Evolutionary conservation across 495 filamentous ascomycete species (phyloP).

Genomic region (Physcia stellaris): DNA sequence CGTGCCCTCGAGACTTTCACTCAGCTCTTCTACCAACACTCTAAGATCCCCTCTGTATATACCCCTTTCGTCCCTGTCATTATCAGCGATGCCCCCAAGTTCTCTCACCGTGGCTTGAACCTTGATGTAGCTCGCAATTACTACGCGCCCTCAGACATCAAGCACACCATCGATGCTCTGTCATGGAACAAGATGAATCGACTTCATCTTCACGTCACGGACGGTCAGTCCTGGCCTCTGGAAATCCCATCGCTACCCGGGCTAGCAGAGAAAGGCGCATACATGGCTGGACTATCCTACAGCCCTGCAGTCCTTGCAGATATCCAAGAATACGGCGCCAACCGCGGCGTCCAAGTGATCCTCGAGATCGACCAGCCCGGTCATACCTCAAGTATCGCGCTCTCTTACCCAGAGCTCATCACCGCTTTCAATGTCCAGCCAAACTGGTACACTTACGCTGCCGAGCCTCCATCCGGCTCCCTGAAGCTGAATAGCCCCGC

Average conservation of each 20-base stretch:
- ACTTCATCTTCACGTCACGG: constrained; percentile 64
- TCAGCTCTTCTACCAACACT: constrained; percentile 63
- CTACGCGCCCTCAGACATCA: constrained; percentile 45
- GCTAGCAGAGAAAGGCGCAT: constrained; percentile 54
- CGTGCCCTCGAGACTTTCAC: constrained; percentile 55
- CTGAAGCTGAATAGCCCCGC: constrained; percentile 56
- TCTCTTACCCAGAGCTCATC: constrained; percentile 58
- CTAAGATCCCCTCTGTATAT: constrained; percentile 13
- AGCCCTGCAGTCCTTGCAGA: constrained; percentile 43
- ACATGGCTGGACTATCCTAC: constrained; percentile 45
- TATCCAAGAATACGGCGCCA: constrained; percentile 52
- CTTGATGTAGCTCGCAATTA: constrained; percentile 57
- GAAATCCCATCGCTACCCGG: constrained; percentile 59
- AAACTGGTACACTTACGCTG: constrained; percentile 49
- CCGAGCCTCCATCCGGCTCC: constrained; percentile 62
- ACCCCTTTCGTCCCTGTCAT: constrained; percentile 25
- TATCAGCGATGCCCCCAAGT: constrained; percentile 26
- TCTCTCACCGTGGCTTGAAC: constrained; percentile 58
- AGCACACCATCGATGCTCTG: constrained; percentile 55
- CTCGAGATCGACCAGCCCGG: constrained; percentile 76
- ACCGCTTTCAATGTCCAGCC: constrained; percentile 55
- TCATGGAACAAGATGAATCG: constrained; percentile 68
- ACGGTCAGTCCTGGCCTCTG: constrained; percentile 71
- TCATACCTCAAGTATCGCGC: constrained; percentile 51
- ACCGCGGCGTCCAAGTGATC: constrained; percentile 57